Evolutionary conservation across 345 rosid species (phyloP).

Genomic region (Eucalyptus pumila): DNA sequence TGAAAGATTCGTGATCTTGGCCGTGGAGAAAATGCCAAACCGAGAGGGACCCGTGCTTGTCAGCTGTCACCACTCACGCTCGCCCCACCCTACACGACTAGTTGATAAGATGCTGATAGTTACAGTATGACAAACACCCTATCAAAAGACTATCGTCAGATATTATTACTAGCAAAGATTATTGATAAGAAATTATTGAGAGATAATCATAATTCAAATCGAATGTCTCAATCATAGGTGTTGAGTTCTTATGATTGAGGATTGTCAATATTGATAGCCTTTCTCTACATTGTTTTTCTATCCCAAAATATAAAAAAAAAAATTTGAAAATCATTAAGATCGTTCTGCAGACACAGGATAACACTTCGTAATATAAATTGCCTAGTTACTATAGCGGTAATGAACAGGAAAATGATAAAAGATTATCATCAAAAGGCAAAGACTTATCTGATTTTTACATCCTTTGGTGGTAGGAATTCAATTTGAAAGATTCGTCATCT

Average conservation of each 20-base stretch:
- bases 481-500: not conserved
- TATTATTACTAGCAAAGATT: too few species aligned
- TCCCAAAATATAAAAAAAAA: too few species aligned
- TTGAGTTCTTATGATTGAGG: too few species aligned
- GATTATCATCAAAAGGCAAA: not conserved
- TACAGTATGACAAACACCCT: too few species aligned
- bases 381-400: fast-evolving
- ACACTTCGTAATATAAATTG: too few species aligned
- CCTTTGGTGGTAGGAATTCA: not conserved
- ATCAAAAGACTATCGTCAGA: not conserved
- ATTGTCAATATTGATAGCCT: too few species aligned
- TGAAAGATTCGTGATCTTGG: not conserved
- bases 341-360: fast-evolving
- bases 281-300: fast-evolving
- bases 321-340: too few species aligned
- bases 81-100: not conserved
- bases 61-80: not conserved
- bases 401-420: not conserved
- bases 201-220: not conserved
- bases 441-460: not conserved
- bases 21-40: not conserved
- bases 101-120: not conserved
- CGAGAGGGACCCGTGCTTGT: not conserved
- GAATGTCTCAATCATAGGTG: too few species aligned
- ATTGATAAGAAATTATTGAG: too few species aligned